These are phyloP conservation scores for Aphanomyces invadans DNA, from an alignment of 352 stramenopile species.

Conservation along the genomic window DNA sequence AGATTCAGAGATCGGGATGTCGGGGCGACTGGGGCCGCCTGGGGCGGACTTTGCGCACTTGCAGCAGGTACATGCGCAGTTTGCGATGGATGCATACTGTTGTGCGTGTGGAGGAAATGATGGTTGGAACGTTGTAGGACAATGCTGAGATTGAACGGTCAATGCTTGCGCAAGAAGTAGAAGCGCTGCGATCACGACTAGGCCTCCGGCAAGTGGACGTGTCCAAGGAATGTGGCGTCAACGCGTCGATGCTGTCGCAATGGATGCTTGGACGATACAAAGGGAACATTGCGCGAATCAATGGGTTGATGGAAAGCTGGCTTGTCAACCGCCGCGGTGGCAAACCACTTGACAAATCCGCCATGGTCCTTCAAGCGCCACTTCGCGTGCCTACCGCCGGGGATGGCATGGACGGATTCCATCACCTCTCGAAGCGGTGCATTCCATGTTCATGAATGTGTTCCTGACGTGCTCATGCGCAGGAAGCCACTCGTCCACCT, in stretches of 20 bases:
- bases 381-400: background rate
- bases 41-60: conserved; percentile 60
- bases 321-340: conserved; percentile 68
- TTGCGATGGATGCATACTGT: no score
- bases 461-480: no score
- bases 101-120: no score
- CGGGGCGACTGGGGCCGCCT: conserved; percentile 30
- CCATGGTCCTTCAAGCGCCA: conserved; percentile 27
- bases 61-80: conserved; percentile 44
- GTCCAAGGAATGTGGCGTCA: conserved; percentile 78
- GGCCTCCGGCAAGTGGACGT: conserved; percentile 74
- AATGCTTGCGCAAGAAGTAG: conserved; percentile 70
- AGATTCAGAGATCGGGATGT: conserved; percentile 23
- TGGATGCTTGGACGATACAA: conserved; percentile 84
- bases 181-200: conserved; percentile 59
- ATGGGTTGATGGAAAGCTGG: conserved; percentile 80
- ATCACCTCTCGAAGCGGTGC: conserved; percentile 4
- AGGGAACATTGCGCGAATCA: conserved; percentile 76
- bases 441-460: background rate
- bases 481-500: conserved; percentile 18
- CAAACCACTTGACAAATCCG: conserved; percentile 71
- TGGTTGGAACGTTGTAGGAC: no score
- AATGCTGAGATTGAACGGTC: conserved; percentile 80
- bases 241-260: conserved; percentile 79
- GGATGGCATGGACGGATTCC: background rate